A percentile compares a stretch with the other conserved stretches of the same genome.
Evolutionary conservation across 108 stramenopile species (phyloP).

Genomic region (Nitzschia inconspicua): DNA sequence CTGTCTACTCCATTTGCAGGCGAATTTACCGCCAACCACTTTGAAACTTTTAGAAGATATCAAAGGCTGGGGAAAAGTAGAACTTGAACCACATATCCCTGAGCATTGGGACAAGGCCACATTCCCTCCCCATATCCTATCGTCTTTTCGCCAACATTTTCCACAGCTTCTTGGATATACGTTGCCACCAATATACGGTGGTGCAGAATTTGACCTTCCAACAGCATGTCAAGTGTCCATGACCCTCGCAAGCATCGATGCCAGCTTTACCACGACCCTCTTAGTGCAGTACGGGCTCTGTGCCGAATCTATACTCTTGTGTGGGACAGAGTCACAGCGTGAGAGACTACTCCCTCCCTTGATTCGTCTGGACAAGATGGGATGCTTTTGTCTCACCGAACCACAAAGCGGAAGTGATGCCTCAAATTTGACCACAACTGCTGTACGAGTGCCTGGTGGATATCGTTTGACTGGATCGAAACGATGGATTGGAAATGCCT

Average conservation of each 20-base stretch:
- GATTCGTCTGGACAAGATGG: constrained; percentile 1
- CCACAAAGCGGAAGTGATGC: constrained; percentile 22
- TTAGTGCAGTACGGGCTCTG: constrained; percentile 23
- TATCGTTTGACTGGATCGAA: constrained; percentile 20
- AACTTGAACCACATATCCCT: constrained; percentile 12
- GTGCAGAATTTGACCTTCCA: constrained; percentile 8
- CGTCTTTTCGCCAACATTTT: constrained; percentile 11
- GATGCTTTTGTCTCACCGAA: constrained; percentile 24
- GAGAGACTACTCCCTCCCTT: constrained; percentile 10
- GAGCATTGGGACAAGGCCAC: constrained; percentile 10
- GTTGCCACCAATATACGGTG: constrained; percentile 10
- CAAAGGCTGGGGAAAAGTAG: constrained; percentile 3
- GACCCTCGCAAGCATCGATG: constrained; percentile 16
- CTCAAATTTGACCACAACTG: constrained; percentile 1
- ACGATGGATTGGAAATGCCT: constrained; percentile 26
- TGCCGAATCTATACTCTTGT: constrained; percentile 18
- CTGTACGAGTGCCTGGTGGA: constrained; percentile 7
- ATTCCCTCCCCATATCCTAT: constrained; percentile 6
- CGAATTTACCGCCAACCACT: background rate
- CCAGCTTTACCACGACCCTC: constrained; percentile 14
- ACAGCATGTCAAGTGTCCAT: constrained; percentile 11
- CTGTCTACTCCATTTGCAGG: too few species aligned
- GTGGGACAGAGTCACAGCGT: constrained; percentile 15
- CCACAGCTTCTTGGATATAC: constrained; percentile 15
- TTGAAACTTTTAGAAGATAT: background rate